phyloP scores from a whole-genome alignment of 2,329 filamentous ascomycete genomes.

The Sphaerulina musiva region DNA sequence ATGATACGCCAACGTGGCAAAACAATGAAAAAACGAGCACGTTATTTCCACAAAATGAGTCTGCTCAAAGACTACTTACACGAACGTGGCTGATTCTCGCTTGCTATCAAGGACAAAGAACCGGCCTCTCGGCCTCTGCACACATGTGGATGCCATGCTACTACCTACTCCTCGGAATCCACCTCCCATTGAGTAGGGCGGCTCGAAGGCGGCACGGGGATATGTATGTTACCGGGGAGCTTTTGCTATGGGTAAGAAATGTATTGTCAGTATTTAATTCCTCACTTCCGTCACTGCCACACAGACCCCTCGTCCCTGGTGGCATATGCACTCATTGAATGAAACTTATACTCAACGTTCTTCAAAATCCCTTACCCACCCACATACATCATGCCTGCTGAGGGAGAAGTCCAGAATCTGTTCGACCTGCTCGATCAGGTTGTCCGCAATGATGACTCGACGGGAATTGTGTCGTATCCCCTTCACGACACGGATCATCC shows the following conservation, averaged over 20 bases:
- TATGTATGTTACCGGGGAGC: too few relatives aligned
- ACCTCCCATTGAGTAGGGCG: too few relatives aligned
- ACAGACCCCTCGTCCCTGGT: too few relatives aligned
- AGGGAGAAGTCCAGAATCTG: background rate
- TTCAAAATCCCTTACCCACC: background rate
- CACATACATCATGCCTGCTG: background rate
- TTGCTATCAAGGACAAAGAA: background rate
- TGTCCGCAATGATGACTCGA: background rate
- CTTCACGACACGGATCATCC: background rate
- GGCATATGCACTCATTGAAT: too few relatives aligned
- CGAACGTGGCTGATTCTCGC: background rate
- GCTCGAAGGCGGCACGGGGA: too few relatives aligned
- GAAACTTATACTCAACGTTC: background rate
- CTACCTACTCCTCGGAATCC: too few relatives aligned
- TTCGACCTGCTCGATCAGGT: background rate
- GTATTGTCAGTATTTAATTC: too few relatives aligned
- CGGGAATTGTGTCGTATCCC: conserved; percentile 2
- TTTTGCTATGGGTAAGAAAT: too few relatives aligned
- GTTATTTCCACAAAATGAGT: background rate
- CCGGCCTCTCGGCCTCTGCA: background rate
- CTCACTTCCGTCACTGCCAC: too few relatives aligned
- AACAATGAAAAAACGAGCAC: too few relatives aligned
- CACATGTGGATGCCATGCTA: conserved; percentile 1
- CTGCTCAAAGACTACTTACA: conserved; percentile 2
- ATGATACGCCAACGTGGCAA: too few relatives aligned